These are phyloP conservation scores for Reutealis trisperma DNA, from an alignment of 345 rosid species.

Conservation along the genomic window DNA sequence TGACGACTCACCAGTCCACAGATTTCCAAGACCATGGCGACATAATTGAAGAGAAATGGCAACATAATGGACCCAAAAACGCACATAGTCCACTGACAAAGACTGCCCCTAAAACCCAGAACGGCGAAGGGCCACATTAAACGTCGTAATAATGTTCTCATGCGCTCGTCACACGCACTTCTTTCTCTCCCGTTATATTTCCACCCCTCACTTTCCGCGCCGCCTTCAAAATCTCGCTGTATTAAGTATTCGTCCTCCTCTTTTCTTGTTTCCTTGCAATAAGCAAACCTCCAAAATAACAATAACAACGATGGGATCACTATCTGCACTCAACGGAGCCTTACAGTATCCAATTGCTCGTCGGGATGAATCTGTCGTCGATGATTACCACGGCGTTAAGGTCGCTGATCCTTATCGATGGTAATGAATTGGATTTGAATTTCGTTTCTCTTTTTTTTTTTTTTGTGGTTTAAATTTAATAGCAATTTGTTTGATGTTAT, in stretches of 20 bases:
- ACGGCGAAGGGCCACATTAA: background rate
- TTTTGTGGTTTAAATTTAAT: background rate
- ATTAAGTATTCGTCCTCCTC: background rate
- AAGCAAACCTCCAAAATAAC: background rate
- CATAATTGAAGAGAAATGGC: conserved; percentile 42
- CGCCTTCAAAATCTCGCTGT: background rate
- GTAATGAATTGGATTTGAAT: conserved; percentile 33
- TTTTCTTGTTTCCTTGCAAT: background rate
- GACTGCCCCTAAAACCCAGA: no score
- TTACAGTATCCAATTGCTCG: conserved; percentile 63
- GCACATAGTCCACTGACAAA: background rate
- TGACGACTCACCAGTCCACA: no score
- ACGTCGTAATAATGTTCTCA: conserved; percentile 24
- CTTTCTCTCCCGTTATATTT: background rate
- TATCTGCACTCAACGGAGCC: conserved; percentile 34
- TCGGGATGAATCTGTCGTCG: conserved; percentile 72
- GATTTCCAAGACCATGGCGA: conserved; percentile 30
- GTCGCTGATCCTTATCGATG: conserved; percentile 87
- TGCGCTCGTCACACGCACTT: conserved; percentile 3
- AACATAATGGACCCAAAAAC: conserved; percentile 24
- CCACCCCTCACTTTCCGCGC: background rate
- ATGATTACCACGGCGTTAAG: conserved; percentile 72
- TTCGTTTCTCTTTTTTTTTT: no score
- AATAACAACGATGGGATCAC: conserved; percentile 58
- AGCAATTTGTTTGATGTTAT: conserved; percentile 2